Percentiles rank a stretch among this genome's conserved stretches.
Conservation (phyloP, 106 monocot species). For the Ottelia alismoides region DNA sequence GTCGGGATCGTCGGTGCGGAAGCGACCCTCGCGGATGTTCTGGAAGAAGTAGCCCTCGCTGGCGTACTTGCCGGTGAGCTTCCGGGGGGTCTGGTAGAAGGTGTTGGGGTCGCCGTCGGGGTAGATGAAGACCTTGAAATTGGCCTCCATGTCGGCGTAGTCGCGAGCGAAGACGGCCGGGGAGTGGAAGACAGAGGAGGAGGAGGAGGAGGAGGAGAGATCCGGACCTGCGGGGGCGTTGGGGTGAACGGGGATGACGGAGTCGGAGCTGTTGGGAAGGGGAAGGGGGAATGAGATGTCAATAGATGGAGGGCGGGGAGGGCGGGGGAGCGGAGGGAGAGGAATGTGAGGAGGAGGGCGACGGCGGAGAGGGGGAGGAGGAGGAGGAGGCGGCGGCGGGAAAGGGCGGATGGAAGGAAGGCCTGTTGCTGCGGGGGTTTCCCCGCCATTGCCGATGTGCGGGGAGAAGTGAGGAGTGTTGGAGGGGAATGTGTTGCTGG, state of each 20-base stretch:
- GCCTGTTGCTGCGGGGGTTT: no score
- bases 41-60: conserved; percentile 99
- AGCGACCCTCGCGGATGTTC: conserved; percentile 77
- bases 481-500: no score
- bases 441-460: no score
- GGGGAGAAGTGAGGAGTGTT: no score
- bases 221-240: no score
- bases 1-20: conserved; percentile 72
- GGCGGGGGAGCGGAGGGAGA: conserved; percentile 58
- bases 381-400: conserved; percentile 14
- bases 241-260: not conserved
- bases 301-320: conserved; percentile 16
- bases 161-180: conserved; percentile 21
- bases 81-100: conserved; percentile 87
- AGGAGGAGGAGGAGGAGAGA: not conserved
- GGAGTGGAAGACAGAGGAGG: not conserved
- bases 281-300: no score
- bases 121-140: conserved; percentile 83
- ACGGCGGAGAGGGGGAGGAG: conserved; percentile 26
- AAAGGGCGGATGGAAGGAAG: not conserved
- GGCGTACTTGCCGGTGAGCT: conserved; percentile 95
- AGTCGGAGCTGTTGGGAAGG: no score
- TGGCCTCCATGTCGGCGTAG: conserved; percentile 63
- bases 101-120: conserved; percentile 88
- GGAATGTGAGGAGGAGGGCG: conserved; percentile 40